A percentile compares a stretch with the other conserved stretches of the same genome.
These are phyloP conservation scores for Hypoxylon rubiginosum DNA, from an alignment of 2,329 filamentous ascomycete species.

Conservation along the genomic window DNA sequence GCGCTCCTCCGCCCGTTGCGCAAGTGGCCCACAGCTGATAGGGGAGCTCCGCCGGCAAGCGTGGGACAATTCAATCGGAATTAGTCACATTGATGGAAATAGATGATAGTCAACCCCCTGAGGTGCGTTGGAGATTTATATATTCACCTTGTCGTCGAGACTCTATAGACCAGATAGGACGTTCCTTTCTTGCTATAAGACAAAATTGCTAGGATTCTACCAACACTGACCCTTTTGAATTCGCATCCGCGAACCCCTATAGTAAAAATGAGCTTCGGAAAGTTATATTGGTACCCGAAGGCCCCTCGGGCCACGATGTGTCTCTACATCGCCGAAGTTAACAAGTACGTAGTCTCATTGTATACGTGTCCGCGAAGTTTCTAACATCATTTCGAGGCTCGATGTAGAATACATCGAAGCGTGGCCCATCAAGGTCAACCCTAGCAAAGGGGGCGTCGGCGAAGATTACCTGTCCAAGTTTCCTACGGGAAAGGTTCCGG, in stretches of 20 bases:
- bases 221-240: neutral
- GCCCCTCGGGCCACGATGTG: conserved; percentile 19
- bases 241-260: neutral
- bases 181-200: neutral
- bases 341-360: conserved; percentile 4
- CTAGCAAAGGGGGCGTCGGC: conserved; percentile 13
- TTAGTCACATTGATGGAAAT: neutral
- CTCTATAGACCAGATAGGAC: neutral
- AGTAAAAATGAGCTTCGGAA: conserved; percentile 16
- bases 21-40: too few relatives aligned
- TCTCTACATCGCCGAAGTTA: conserved; percentile 14
- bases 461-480: conserved; percentile 14
- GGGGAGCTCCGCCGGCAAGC: neutral
- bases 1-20: too few relatives aligned
- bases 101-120: neutral
- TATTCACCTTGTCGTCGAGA: neutral
- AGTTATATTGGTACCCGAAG: conserved; percentile 16
- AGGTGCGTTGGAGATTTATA: neutral
- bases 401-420: conserved; percentile 14
- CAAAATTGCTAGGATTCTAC: neutral
- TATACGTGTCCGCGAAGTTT: neutral
- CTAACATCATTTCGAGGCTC: conserved; percentile 9
- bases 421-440: conserved; percentile 12
- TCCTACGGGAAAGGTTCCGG: conserved; percentile 8
- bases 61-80: neutral